Evolutionary conservation across 257 asterid species (phyloP).

Genomic region (Capsicum pubescens): DNA sequence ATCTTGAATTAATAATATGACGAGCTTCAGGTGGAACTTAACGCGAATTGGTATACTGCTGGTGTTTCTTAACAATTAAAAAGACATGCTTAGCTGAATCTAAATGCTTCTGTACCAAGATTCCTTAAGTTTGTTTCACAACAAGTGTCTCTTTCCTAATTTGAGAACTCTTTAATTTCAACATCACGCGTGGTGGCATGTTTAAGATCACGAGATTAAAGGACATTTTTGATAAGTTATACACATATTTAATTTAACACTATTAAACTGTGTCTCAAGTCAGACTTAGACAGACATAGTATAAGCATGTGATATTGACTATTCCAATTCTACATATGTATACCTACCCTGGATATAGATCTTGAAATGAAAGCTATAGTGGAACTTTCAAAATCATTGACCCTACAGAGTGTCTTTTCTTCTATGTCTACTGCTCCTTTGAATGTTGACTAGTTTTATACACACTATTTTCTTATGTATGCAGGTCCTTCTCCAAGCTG

Average conservation of each 20-base stretch:
- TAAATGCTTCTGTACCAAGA: background rate
- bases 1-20: background rate
- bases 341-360: background rate
- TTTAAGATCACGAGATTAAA: background rate
- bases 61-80: background rate
- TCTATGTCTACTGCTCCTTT: background rate
- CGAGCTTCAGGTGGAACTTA: background rate
- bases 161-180: background rate
- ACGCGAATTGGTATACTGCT: background rate
- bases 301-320: background rate
- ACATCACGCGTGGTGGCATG: too few relatives aligned
- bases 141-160: background rate
- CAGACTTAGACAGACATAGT: background rate
- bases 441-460: background rate
- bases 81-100: conserved; percentile 19
- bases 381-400: conserved; percentile 2
- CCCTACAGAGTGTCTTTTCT: background rate
- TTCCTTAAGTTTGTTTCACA: background rate
- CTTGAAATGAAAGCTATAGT: conserved; percentile 11
- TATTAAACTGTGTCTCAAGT: background rate
- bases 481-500: conserved; percentile 50
- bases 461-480: background rate
- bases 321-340: background rate
- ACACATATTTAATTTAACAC: too few relatives aligned
- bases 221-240: too few relatives aligned